Evolutionary conservation across 1,284 basidiomycete genomes (phyloP).

Genomic region (Trichosporon sp.): DNA sequence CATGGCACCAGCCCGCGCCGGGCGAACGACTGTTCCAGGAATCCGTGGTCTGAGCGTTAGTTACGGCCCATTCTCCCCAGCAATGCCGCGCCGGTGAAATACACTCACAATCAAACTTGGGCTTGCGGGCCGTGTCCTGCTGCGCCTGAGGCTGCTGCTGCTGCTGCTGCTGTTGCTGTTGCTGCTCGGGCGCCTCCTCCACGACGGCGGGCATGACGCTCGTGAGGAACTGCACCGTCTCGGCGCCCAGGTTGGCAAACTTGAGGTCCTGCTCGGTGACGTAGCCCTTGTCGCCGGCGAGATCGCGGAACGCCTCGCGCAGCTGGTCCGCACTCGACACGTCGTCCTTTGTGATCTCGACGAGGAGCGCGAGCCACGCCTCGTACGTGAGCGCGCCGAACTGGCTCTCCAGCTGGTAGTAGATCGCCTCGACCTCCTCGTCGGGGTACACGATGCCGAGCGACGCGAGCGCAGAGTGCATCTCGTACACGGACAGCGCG

Average conservation of each 20-base stretch:
- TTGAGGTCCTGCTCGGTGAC: constrained; percentile 91
- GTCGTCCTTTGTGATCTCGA: constrained; percentile 86
- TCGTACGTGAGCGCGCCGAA: constrained; percentile 90
- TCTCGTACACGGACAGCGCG: constrained; percentile 72
- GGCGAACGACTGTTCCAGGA: constrained; percentile 39
- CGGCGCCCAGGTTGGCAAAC: constrained; percentile 73
- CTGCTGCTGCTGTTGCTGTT: constrained; percentile 10
- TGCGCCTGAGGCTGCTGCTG: constrained; percentile 9
- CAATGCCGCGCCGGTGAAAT: background rate
- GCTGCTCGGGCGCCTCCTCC: constrained; percentile 10
- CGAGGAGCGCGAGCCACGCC: constrained; percentile 90
- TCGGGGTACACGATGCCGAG: constrained; percentile 91
- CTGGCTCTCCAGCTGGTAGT: constrained; percentile 69
- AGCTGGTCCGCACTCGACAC: constrained; percentile 89
- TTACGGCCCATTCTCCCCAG: too few species aligned
- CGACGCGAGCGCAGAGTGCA: constrained; percentile 87
- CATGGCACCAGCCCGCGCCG: constrained; percentile 7
- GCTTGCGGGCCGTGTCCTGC: background rate
- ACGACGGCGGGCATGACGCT: constrained; percentile 35
- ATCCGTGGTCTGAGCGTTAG: constrained; percentile 34
- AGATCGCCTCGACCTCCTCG: constrained; percentile 80
- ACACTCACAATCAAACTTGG: constrained; percentile 45
- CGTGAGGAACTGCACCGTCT: constrained; percentile 76
- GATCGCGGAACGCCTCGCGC: constrained; percentile 85
- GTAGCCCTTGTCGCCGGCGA: constrained; percentile 79